phyloP scores from a whole-genome alignment of 148 eudicot species.

The Spergularia bocconei region DNA sequence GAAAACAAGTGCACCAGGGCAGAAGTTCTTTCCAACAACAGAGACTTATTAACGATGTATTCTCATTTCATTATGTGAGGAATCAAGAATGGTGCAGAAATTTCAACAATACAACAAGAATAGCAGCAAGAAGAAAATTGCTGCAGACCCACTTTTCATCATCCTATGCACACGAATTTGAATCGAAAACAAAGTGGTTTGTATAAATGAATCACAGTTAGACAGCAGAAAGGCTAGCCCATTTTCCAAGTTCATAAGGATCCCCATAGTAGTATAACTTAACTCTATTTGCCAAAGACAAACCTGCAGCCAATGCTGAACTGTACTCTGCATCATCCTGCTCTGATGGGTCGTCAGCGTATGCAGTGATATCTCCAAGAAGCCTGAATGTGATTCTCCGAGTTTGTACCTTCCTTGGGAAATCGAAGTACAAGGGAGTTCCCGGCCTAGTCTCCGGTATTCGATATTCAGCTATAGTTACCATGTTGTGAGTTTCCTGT shows the following conservation, averaged over 20 bases:
- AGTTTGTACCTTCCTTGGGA: constrained; percentile 71
- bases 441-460: constrained; percentile 83
- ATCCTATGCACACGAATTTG: constrained; percentile 18
- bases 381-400: constrained; percentile 73
- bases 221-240: constrained; percentile 54
- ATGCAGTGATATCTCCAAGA: constrained; percentile 77
- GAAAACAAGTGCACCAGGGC: no score
- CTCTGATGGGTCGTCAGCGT: constrained; percentile 70
- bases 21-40: background rate
- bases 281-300: constrained; percentile 74
- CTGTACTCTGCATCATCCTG: constrained; percentile 61
- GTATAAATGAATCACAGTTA: constrained; percentile 11
- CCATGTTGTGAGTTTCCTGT: constrained; percentile 81
- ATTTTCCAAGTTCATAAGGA: constrained; percentile 88
- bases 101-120: constrained; percentile 21
- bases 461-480: constrained; percentile 71
- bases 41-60: background rate
- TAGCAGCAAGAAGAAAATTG: constrained; percentile 20
- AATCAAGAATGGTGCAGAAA: constrained; percentile 18
- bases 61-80: constrained; percentile 13
- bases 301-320: constrained; percentile 59
- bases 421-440: constrained; percentile 86
- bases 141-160: constrained; percentile 8
- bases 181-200: constrained; percentile 1
- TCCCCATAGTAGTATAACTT: constrained; percentile 87